Evolutionary conservation across 495 filamentous ascomycete species (phyloP).

Genomic region (Aspergillus kassunensis): DNA sequence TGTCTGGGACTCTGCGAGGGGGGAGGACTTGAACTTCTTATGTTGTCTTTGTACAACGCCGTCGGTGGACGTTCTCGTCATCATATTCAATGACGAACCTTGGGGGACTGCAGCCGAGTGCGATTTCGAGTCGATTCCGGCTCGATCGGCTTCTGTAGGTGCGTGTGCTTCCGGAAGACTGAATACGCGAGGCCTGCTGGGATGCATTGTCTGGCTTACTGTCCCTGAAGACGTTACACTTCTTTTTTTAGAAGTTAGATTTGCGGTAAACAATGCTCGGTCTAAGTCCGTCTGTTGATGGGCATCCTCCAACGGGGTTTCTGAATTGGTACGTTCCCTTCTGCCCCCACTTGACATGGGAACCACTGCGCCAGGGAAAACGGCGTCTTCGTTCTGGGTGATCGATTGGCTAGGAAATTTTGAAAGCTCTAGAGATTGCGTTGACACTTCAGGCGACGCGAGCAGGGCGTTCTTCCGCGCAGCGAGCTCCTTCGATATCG

Average conservation of each 20-base stretch:
- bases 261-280: constrained; percentile 28
- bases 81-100: not conserved
- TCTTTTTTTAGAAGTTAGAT: constrained; percentile 23
- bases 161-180: not conserved
- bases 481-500: constrained; percentile 31
- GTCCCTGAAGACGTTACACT: not conserved
- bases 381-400: not conserved
- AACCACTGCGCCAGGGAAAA: not conserved
- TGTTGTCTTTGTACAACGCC: constrained; percentile 12
- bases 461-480: constrained; percentile 27
- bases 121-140: not conserved
- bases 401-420: constrained; percentile 8
- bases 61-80: constrained; percentile 11
- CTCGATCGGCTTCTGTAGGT: not conserved
- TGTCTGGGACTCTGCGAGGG: constrained; percentile 26
- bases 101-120: not conserved
- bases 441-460: constrained; percentile 13
- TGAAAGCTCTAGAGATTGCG: constrained; percentile 5
- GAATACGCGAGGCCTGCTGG: not conserved
- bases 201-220: not conserved
- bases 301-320: not conserved
- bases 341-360: not conserved
- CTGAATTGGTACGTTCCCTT: not conserved
- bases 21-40: constrained; percentile 33
- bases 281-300: constrained; percentile 22